phyloP scores from a whole-genome alignment of 768 basidiomycete species.

The Asterophora lycoperdoides region DNA sequence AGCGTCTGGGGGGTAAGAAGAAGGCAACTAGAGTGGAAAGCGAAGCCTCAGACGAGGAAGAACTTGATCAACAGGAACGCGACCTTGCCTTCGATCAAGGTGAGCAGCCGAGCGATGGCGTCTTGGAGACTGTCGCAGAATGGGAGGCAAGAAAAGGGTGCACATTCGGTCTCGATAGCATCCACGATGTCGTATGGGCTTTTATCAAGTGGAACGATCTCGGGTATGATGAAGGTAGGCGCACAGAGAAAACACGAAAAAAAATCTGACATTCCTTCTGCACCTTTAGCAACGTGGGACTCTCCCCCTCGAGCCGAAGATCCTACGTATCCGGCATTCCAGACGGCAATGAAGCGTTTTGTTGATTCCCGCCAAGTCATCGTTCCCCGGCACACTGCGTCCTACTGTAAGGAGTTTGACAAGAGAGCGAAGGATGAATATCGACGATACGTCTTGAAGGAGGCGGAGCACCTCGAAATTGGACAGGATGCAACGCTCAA shows the following conservation, averaged over 20 bases:
- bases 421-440: slow-evolving; percentile 55
- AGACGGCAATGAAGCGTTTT: slow-evolving; percentile 62
- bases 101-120: slow-evolving; percentile 51
- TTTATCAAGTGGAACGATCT: slow-evolving; percentile 94
- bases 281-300: slow-evolving; percentile 80
- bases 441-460: slow-evolving; percentile 41
- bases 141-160: slow-evolving; percentile 48
- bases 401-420: slow-evolving; percentile 42
- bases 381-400: slow-evolving; percentile 47
- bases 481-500: slow-evolving; percentile 60
- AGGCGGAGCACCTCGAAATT: slow-evolving; percentile 56
- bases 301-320: slow-evolving; percentile 68
- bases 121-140: slow-evolving; percentile 57
- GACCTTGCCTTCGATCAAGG: slow-evolving; percentile 51
- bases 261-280: slow-evolving; percentile 1
- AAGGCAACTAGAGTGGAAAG: slow-evolving; percentile 17
- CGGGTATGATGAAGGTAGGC: slow-evolving; percentile 83
- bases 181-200: slow-evolving; percentile 67
- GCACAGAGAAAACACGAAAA: background rate
- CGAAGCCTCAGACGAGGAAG: slow-evolving; percentile 26
- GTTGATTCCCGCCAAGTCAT: slow-evolving; percentile 56
- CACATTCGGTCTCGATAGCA: slow-evolving; percentile 44
- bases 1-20: slow-evolving; percentile 24
- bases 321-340: slow-evolving; percentile 57
- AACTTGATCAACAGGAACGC: slow-evolving; percentile 28